Evolutionary conservation across 208 protist species (phyloP).

Genomic region (Leptomonas seymouri): DNA sequence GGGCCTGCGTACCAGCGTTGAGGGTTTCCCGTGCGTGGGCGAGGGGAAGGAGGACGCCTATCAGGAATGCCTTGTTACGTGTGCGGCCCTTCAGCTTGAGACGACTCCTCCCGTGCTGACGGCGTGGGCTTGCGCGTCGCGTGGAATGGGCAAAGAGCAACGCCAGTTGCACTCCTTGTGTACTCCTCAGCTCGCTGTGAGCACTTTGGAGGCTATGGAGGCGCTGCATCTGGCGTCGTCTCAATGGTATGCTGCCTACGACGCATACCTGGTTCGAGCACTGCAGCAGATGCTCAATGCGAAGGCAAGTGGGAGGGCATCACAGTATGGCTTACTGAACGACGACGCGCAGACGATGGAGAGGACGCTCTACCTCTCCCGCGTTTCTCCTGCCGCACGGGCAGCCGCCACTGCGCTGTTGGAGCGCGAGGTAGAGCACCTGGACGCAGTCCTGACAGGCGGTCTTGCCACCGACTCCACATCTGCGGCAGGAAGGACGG

Average conservation of each 20-base stretch:
- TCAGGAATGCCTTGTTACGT: conserved; percentile 28
- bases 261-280: conserved; percentile 8
- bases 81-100: conserved; percentile 21
- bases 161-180: conserved; percentile 38
- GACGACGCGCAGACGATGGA: conserved; percentile 37
- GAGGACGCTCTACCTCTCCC: conserved; percentile 30
- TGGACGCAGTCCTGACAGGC: conserved; percentile 28
- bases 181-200: conserved; percentile 41
- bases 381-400: conserved; percentile 10
- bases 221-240: conserved; percentile 27
- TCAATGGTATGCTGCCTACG: conserved; percentile 28
- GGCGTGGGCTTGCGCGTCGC: conserved; percentile 13
- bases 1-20: not conserved
- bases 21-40: not conserved
- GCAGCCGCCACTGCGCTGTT: conserved; percentile 38
- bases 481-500: too few species aligned
- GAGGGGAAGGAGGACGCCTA: conserved; percentile 8
- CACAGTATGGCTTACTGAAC: conserved; percentile 8
- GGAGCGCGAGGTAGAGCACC: conserved; percentile 34
- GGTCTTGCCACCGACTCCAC: not conserved
- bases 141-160: not conserved
- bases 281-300: conserved; percentile 11
- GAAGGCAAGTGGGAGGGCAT: not conserved
- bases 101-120: not conserved
- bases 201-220: conserved; percentile 50